These are phyloP conservation scores for Eucalyptus regnans DNA, from an alignment of 345 rosid genomes.

Conservation along the genomic window DNA sequence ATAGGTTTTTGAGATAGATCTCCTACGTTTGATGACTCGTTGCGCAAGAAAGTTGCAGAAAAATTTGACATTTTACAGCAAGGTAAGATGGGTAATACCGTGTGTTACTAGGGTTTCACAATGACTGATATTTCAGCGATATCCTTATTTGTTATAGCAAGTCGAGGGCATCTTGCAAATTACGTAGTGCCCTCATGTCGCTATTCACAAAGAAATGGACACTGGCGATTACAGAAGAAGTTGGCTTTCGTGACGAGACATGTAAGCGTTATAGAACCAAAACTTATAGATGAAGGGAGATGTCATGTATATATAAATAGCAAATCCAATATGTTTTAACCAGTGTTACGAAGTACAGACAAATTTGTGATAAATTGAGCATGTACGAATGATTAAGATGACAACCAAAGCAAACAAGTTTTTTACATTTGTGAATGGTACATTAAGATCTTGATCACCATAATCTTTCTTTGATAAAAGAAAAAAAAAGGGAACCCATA, in stretches of 20 bases:
- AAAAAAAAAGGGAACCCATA: background rate
- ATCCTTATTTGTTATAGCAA: background rate
- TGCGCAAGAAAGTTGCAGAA: background rate
- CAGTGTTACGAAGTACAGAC: fast-evolving
- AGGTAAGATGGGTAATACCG: background rate
- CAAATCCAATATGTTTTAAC: background rate
- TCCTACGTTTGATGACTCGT: background rate
- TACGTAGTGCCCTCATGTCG: fast-evolving
- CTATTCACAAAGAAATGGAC: background rate
- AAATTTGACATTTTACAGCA: background rate
- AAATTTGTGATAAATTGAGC: background rate
- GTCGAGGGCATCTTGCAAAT: background rate
- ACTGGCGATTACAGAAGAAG: fast-evolving
- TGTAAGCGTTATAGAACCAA: background rate
- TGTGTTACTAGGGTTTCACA: background rate
- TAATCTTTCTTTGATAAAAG: background rate
- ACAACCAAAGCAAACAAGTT: background rate
- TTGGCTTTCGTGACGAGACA: fast-evolving
- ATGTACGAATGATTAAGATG: background rate
- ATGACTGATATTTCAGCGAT: too few relatives aligned
- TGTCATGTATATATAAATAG: fast-evolving
- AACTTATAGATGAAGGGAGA: background rate
- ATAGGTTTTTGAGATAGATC: background rate
- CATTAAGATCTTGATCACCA: background rate
- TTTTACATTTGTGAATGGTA: background rate